Percentiles rank a stretch among this genome's conserved stretches.
Conservation (phyloP, 768 basidiomycete genomes). For the Pilatotrama ljubarskyi region DNA sequence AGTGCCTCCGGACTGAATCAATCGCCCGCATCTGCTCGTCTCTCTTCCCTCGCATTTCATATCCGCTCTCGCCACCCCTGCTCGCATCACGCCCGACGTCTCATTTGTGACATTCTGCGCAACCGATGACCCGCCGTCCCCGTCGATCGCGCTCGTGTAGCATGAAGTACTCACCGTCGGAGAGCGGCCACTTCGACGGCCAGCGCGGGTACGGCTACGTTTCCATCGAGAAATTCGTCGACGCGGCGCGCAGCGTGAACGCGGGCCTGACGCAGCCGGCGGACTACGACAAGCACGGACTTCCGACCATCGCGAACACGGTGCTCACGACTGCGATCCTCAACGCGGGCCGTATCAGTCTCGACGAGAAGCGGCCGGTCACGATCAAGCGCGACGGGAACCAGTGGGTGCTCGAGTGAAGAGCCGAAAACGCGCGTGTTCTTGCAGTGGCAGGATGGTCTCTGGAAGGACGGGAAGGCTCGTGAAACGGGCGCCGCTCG, state of each 20-base stretch:
- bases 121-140: background rate
- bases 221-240: constrained; percentile 91
- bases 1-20: constrained; percentile 11
- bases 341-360: constrained; percentile 84
- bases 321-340: constrained; percentile 86
- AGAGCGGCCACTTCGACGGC: constrained; percentile 91
- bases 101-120: background rate
- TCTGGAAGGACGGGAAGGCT: background rate
- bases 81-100: background rate
- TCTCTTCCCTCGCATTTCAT: background rate
- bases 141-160: constrained; percentile 37
- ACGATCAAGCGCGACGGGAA: constrained; percentile 66
- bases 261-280: constrained; percentile 61
- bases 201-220: constrained; percentile 92
- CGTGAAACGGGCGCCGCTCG: background rate
- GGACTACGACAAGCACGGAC: constrained; percentile 76
- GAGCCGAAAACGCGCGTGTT: constrained; percentile 21
- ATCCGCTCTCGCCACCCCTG: background rate
- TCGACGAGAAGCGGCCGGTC: constrained; percentile 88
- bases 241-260: constrained; percentile 78
- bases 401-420: constrained; percentile 66
- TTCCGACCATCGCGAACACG: constrained; percentile 89
- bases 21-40: background rate
- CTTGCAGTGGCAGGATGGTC: background rate
- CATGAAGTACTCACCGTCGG: constrained; percentile 94